These are phyloP conservation scores for Physcia stellaris DNA, from an alignment of 495 filamentous ascomycete species.

Conservation along the genomic window DNA sequence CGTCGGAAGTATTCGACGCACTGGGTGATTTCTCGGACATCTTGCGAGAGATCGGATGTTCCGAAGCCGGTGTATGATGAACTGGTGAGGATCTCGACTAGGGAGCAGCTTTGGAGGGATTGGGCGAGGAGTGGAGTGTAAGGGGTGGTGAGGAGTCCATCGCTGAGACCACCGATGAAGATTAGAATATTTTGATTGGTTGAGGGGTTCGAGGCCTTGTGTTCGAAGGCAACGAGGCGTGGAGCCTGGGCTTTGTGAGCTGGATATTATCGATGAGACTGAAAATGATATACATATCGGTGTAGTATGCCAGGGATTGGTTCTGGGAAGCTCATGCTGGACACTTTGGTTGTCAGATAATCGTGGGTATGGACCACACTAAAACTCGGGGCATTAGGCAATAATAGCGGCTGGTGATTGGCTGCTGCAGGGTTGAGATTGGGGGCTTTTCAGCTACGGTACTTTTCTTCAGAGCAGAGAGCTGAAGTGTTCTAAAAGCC, in stretches of 20 bases:
- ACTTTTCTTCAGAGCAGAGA: too few species aligned
- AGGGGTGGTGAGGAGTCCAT: constrained; percentile 57
- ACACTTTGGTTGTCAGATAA: too few species aligned
- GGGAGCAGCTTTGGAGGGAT: constrained; percentile 43
- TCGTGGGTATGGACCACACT: too few species aligned
- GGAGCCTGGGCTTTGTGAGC: neutral
- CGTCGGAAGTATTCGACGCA: constrained; percentile 57
- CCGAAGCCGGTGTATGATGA: constrained; percentile 66
- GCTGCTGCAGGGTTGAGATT: too few species aligned
- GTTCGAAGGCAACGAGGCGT: constrained; percentile 14
- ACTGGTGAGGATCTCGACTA: constrained; percentile 48
- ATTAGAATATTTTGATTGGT: constrained; percentile 51
- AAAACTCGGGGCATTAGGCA: too few species aligned
- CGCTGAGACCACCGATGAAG: constrained; percentile 74
- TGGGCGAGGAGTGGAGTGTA: constrained; percentile 42
- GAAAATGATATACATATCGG: constrained; percentile 4
- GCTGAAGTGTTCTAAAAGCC: too few species aligned
- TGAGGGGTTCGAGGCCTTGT: constrained; percentile 1
- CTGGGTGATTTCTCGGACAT: constrained; percentile 58
- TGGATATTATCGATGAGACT: neutral
- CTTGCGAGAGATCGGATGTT: constrained; percentile 47
- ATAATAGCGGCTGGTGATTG: too few species aligned
- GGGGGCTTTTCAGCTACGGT: too few species aligned
- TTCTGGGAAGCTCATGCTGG: too few species aligned
- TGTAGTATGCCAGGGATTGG: constrained; percentile 5